Evolutionary conservation across 768 basidiomycete species (phyloP), one percentile per base, ranked within the genome.

Genomic region (Tremella fuciformis): DNA sequence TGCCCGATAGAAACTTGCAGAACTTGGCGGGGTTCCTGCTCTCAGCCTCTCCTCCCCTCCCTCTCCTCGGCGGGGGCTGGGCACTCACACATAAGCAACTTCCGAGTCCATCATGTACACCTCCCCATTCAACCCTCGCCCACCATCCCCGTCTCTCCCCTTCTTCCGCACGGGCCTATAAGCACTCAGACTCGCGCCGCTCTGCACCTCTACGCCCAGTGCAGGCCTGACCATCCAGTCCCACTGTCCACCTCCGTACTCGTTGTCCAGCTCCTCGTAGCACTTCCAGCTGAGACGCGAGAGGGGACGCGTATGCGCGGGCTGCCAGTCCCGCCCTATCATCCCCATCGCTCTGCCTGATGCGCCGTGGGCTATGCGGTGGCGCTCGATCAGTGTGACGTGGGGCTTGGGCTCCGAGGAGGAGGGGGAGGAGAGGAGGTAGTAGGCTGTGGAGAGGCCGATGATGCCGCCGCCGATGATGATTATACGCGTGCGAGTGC

Each of bases 391-490:
- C 22, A 46, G 22, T 4, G 15, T 15, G n/a, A 46, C 42, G 3
- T 46, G n/a, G 8, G 42, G 42, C 16, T n/a, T n/a, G 22, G n/a
- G 42, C 6, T 4, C n/a, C 6, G n/a, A n/a, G 42, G 42, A 22
- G n/a, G 42, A 18, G n/a, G n/a, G 8, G 42, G 42, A 22, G n/a
- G 42, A 18, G n/a, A 46, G 22, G 42, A 46, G 42, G 42, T 46
- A 46, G 22, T 46, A 46, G n/a, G 42, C 42, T 46, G 42, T 46
- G 16, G n/a, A 46, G 42, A 46, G 42, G 22, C 42, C 42, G n/a
- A 46, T 46, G 42, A 46, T 46, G 22, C 42, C 42, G n/a, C 42
- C 42, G n/a, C 42, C 42, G 22, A 46, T 46, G 22, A 46, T n/a
- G 6, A 46, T 15, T 22, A 46, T 34, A 11, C 29, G 29, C n/a